Conservation (phyloP, 2,329 filamentous ascomycete genomes). For the Stagonosporopsis chrysanthemi region DNA sequence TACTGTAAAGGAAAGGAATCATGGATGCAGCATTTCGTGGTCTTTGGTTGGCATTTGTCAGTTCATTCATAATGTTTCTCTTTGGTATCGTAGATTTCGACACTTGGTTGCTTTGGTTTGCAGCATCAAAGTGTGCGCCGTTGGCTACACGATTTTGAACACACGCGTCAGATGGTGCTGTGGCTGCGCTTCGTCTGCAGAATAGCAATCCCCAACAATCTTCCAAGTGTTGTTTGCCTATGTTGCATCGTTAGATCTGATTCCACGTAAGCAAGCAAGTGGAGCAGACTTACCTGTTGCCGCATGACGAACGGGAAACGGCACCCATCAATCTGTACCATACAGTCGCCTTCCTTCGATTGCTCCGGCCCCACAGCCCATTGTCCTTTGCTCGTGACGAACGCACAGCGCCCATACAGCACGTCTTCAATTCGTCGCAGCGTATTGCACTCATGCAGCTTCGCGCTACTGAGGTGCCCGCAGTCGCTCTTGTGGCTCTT, state of each 20-base stretch:
- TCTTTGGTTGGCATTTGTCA: no score
- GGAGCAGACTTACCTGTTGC: background rate
- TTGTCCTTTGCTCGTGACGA: background rate
- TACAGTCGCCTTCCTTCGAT: background rate
- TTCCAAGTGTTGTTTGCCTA: background rate
- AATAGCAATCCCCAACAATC: background rate
- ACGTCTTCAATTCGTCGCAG: conserved; percentile 1
- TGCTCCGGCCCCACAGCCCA: background rate
- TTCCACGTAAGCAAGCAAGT: background rate
- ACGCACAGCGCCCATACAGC: background rate
- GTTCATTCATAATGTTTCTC: no score
- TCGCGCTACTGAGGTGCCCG: background rate
- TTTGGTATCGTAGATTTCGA: no score
- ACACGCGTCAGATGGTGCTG: no score
- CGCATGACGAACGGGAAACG: conserved; percentile 4
- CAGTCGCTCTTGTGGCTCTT: background rate
- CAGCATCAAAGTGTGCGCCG: no score
- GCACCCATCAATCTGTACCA: conserved; percentile 1
- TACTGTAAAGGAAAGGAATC: no score
- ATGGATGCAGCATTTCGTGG: no score
- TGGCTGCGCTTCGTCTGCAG: no score
- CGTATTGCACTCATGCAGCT: background rate
- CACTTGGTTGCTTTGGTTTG: no score
- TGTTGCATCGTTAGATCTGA: background rate
- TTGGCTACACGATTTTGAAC: no score